These are phyloP conservation scores for Fragaria nilgerrensis DNA, from an alignment of 306 rosid genomes.

Conservation along the genomic window DNA sequence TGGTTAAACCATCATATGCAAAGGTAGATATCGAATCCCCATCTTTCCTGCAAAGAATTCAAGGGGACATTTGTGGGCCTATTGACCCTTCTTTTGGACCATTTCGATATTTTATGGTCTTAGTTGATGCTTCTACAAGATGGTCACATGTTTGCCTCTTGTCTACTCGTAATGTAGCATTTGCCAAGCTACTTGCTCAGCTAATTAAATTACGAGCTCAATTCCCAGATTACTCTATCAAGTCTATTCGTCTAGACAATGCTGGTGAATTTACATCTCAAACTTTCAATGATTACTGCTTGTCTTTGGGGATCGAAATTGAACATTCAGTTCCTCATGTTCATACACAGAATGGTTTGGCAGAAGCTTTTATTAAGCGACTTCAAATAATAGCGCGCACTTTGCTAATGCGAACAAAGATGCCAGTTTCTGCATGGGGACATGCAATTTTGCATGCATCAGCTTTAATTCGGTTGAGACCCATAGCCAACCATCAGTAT, in stretches of 20 bases:
- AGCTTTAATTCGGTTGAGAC: not conserved
- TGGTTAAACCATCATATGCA: too few species aligned
- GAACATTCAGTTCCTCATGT: constrained; percentile 4
- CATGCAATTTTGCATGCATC: not conserved
- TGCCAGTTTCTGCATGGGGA: not conserved
- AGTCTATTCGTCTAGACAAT: constrained; percentile 6
- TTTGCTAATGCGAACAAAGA: not conserved
- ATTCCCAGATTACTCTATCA: not conserved
- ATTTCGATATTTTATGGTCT: too few species aligned
- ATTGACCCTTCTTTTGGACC: too few species aligned
- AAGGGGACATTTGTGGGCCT: too few species aligned
- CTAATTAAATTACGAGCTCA: not conserved
- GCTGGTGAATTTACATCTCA: constrained; percentile 12
- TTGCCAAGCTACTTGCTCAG: too few species aligned
- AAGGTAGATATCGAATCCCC: too few species aligned
- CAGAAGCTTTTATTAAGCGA: not conserved
- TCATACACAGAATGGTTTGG: not conserved
- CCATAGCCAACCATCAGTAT: not conserved
- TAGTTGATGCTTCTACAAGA: too few species aligned
- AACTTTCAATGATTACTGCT: constrained; percentile 1
- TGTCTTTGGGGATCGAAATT: not conserved
- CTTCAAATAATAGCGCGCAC: not conserved
- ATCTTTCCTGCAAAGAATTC: too few species aligned
- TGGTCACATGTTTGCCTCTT: too few species aligned
- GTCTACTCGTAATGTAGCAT: too few species aligned